Base-by-base conservation (phyloP, 2,329 filamentous ascomycete species). In the Xylaria sp. region DNA sequence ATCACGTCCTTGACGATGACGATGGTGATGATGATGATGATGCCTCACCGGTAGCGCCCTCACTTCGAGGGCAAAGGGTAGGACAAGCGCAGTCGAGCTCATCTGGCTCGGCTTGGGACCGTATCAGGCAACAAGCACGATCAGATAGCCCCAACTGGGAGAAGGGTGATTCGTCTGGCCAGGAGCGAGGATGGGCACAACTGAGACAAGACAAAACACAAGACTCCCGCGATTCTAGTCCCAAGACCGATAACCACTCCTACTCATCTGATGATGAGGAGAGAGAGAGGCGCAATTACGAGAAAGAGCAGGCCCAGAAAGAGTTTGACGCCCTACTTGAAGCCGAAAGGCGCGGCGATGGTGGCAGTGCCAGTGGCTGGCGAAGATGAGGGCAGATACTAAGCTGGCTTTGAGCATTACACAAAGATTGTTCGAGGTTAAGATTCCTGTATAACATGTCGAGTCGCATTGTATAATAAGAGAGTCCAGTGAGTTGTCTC, bases 251-350 rank as follows among this genome's bases (percentile, higher is more conserved):
- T 28, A 75, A 72, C 41, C 84, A 79, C 68, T 72, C 79, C 0
- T 85, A 80, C 66, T 78, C 79, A 3, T 70, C 72, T 3, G 68
- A 75, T 1, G 82, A 83, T 9, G 80, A 80, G 63, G 81, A 83
- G 25, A 80, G 75, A 66, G 71, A 80, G 65, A 79, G 79, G 49
- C 80, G 76, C 59, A 68, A 73, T 3, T 74, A 78, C 18, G 80
- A 80, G 52, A 85, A 82, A 74, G 80, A 80, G 9, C 80, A 84
- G 70, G 84, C 85, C 6, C 85, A 87, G 67, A 81, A 78, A 67
- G 84, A 87, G 36, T 87, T 87, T 71, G 85, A 87, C 67, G 78
- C 78, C 23, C 78, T 86, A 66, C 65, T 87, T 2, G 85, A 87
- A 51, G 77, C 79, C 15, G 85, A 87, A 64, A 71, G 76, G 57